These are phyloP conservation scores for Thalia dealbata DNA, from an alignment of 176 grass and related monocot species.

Conservation along the genomic window DNA sequence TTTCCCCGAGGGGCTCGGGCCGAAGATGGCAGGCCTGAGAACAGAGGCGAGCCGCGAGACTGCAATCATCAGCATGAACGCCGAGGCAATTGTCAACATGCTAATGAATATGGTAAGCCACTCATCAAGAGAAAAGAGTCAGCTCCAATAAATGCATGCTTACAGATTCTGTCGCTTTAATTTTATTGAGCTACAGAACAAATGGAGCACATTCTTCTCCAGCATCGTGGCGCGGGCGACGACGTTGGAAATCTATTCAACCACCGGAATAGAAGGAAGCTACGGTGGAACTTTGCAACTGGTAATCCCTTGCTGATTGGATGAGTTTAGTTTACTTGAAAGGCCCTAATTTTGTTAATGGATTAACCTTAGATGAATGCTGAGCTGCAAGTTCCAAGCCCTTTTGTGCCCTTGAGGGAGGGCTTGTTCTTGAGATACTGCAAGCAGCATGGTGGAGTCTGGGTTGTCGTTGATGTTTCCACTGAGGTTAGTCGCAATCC, in stretches of 20 bases:
- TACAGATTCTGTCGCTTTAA: no score
- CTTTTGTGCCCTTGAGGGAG: slow-evolving; percentile 38
- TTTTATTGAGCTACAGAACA: slow-evolving; percentile 31
- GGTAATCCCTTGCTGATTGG: slow-evolving; percentile 26
- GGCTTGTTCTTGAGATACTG: slow-evolving; percentile 48
- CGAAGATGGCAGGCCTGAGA: not conserved
- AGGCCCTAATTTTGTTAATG: not conserved
- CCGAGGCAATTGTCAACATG: slow-evolving; percentile 18
- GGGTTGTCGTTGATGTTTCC: slow-evolving; percentile 44
- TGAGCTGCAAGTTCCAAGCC: slow-evolving; percentile 35
- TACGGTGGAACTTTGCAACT: slow-evolving; percentile 37
- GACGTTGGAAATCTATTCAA: slow-evolving; percentile 20
- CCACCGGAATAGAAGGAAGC: not conserved
- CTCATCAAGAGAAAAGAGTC: no score
- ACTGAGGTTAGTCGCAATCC: slow-evolving; percentile 14
- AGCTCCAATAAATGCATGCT: no score
- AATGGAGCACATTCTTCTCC: slow-evolving; percentile 34
- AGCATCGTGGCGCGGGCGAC: slow-evolving; percentile 23
- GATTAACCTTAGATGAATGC: slow-evolving; percentile 27
- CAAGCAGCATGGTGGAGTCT: slow-evolving; percentile 22
- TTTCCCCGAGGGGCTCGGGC: slow-evolving; percentile 13
- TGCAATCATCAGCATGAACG: slow-evolving; percentile 24
- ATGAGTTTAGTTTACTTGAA: not conserved
- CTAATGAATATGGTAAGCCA: slow-evolving; percentile 41
- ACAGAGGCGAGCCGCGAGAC: slow-evolving; percentile 41